Percentiles rank a stretch among this genome's conserved stretches.
These are phyloP conservation scores for Peronosclerospora sorghi DNA, from an alignment of 352 stramenopile genomes.

Conservation along the genomic window DNA sequence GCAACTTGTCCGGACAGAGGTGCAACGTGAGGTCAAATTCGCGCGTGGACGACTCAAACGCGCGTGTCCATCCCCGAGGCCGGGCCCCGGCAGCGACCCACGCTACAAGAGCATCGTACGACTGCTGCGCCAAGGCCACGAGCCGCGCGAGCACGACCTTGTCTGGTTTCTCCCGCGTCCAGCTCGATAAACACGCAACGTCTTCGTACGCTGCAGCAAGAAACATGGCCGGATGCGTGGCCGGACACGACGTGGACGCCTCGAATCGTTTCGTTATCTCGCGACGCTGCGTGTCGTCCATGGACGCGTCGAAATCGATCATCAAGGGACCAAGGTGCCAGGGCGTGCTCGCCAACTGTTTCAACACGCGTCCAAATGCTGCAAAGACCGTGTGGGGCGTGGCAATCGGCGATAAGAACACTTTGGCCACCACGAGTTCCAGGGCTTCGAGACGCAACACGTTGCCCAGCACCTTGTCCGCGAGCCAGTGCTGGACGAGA, in stretches of 20 bases:
- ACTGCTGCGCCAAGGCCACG: slow-evolving; percentile 43
- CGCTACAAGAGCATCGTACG: slow-evolving; percentile 39
- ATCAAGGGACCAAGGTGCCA: slow-evolving; percentile 66
- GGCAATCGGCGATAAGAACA: slow-evolving; percentile 43
- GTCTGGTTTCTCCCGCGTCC: slow-evolving; percentile 54
- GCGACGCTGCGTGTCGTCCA: slow-evolving; percentile 53
- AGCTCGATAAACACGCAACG: slow-evolving; percentile 70
- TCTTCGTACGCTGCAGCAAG: slow-evolving; percentile 73
- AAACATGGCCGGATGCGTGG: slow-evolving; percentile 64
- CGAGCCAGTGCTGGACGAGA: slow-evolving; percentile 73
- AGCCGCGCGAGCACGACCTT: slow-evolving; percentile 59
- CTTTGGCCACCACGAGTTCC: slow-evolving; percentile 69
- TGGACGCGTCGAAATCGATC: slow-evolving; percentile 52
- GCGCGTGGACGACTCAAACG: slow-evolving; percentile 36
- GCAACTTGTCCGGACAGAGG: slow-evolving; percentile 42
- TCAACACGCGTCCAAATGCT: slow-evolving; percentile 70
- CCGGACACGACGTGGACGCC: slow-evolving; percentile 40
- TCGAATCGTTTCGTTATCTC: slow-evolving; percentile 73
- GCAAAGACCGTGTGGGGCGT: slow-evolving; percentile 68
- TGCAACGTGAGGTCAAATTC: no score
- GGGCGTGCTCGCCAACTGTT: slow-evolving; percentile 57
- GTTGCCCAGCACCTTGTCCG: slow-evolving; percentile 69
- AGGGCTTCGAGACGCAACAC: slow-evolving; percentile 53
- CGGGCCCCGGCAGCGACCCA: slow-evolving; percentile 51
- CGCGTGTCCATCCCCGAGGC: slow-evolving; percentile 48